Evolutionary conservation across 805 yeast genomes (phyloP), one percentile per base, ranked within the genome.

Genomic region (Teunomyces barrocoloradensis): DNA sequence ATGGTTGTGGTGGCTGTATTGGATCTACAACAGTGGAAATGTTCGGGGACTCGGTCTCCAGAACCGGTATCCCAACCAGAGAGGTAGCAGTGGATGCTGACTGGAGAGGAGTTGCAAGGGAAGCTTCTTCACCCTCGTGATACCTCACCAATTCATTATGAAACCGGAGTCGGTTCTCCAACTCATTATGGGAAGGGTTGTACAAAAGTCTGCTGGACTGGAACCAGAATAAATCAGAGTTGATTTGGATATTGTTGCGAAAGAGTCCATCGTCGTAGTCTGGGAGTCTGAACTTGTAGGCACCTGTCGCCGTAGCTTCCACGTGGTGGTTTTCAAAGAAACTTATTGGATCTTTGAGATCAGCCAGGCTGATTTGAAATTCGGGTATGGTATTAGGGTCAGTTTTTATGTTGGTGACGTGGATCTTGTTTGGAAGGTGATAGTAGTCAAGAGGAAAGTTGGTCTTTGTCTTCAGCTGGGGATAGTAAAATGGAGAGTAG

Each of bases 211-310:
- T 64, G 43, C 75, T 71, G 0, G 84, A 67, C 46, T 72, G 74
- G 58, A 84, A 78, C 75, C 80, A 74, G 50, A 78, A 71, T 12
- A 71, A 54, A 46, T 77, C 79, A 2, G 81, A 65, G 53, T 78
- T 77, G 28, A 69, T 53, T 43, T 60, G 69, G 43, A 64, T 56
- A 29, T 53, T 56, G 13, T 54, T 46, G 21, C 55, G 52, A 34
- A 62, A 49, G 11, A 53, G 48, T 6, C 54, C 50, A 10, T 58
- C 58, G 10, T 52, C 55, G 23, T 45, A 43, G 2, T 48, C 55
- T 1, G 92, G 91, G 4, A 95, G 84, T 5, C 78, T 70, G 2
- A 91, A 61, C 58, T 90, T 91, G 38, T 89, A 65, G 57, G 94
- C 90, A 0, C 97, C 97, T 61, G 75, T 81, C 25, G 67, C 61